Percentiles rank a stretch among this genome's conserved stretches.
Evolutionary conservation across 2,329 filamentous ascomycete species (phyloP).

Genomic region (Aspergillus sp.): DNA sequence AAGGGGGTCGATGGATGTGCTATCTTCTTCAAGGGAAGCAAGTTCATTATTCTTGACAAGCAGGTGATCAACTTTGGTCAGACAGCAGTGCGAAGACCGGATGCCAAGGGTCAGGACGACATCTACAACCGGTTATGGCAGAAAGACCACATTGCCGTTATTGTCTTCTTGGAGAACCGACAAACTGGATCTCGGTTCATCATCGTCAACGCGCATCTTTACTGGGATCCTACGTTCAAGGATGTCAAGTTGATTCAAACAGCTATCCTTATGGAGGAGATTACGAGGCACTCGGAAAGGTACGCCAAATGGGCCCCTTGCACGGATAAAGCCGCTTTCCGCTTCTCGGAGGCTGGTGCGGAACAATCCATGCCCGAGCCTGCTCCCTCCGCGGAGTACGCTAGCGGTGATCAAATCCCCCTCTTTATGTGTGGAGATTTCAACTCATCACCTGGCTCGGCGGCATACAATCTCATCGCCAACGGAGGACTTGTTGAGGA

Average conservation of each 20-base stretch:
- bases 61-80: conserved; percentile 89
- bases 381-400: conserved; percentile 81
- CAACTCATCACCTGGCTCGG: conserved; percentile 84
- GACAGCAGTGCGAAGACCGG: conserved; percentile 87
- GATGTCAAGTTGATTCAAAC: conserved; percentile 98
- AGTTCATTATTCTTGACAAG: conserved; percentile 92
- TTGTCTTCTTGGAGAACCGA: conserved; percentile 90
- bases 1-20: conserved; percentile 93
- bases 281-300: conserved; percentile 80
- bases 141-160: conserved; percentile 91
- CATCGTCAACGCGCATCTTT: conserved; percentile 89
- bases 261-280: conserved; percentile 88
- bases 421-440: conserved; percentile 92
- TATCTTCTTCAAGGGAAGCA: conserved; percentile 93
- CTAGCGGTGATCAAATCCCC: conserved; percentile 82
- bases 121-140: conserved; percentile 99
- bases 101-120: conserved; percentile 96
- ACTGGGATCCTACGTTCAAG: conserved; percentile 86
- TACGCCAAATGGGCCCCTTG: conserved; percentile 78
- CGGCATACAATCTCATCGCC: conserved; percentile 86
- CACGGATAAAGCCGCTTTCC: conserved; percentile 69
- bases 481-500: conserved; percentile 74
- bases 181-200: conserved; percentile 87
- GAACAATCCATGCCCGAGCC: conserved; percentile 57
- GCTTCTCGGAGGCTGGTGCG: conserved; percentile 51